These are phyloP conservation scores for Colletotrichum cereale DNA, from an alignment of 2,329 filamentous ascomycete species.

Conservation along the genomic window DNA sequence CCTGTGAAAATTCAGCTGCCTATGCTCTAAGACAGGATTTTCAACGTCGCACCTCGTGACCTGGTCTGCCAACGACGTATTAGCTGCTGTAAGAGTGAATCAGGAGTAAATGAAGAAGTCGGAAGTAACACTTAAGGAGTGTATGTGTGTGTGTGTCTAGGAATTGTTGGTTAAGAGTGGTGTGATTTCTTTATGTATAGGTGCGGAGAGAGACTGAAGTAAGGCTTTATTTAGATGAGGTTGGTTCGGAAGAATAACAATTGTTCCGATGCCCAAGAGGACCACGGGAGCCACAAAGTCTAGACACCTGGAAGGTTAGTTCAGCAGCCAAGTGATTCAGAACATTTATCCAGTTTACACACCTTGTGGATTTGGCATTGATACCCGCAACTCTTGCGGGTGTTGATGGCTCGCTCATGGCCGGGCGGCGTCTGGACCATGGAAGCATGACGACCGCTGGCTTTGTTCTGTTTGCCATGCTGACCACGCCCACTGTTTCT, in stretches of 20 bases:
- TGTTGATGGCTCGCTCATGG: no score
- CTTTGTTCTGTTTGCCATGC: no score
- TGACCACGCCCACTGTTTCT: no score
- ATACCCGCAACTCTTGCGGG: no score
- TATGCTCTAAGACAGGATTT: background rate
- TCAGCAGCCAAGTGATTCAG: no score
- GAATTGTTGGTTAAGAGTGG: no score
- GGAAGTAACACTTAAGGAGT: background rate
- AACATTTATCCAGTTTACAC: no score
- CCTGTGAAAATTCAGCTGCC: background rate
- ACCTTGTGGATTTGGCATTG: no score
- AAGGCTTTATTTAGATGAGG: background rate
- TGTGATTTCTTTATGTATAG: background rate
- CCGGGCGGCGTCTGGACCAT: no score
- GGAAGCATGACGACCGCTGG: no score
- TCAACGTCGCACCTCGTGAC: background rate
- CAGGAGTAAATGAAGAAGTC: background rate
- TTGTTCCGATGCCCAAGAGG: no score
- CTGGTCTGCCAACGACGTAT: background rate
- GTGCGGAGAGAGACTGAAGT: background rate
- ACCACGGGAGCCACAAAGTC: background rate
- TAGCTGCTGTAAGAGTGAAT: background rate
- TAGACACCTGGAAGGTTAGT: background rate
- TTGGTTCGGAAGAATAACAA: background rate
- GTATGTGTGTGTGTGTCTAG: background rate